These are phyloP conservation scores for Geranium brycei DNA, from an alignment of 345 rosid species.

Conservation along the genomic window DNA sequence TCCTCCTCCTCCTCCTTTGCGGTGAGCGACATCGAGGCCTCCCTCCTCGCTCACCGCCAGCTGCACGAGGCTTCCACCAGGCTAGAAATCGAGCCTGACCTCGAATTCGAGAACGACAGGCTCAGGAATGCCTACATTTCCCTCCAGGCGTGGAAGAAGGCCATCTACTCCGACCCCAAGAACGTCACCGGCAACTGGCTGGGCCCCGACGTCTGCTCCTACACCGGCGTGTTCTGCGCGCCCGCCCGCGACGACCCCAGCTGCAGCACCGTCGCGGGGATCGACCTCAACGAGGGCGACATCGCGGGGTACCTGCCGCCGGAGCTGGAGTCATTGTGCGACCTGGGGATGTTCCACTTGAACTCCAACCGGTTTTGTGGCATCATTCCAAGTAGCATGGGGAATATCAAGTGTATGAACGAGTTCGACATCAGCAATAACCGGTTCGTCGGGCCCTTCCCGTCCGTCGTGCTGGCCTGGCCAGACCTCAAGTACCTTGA, in stretches of 20 bases:
- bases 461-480: conserved; percentile 42
- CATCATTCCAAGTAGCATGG: conserved; percentile 44
- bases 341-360: conserved; percentile 49
- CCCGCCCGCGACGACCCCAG: conserved; percentile 46
- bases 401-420: conserved; percentile 35
- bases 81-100: conserved; percentile 19
- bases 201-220: conserved; percentile 50
- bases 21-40: conserved; percentile 37
- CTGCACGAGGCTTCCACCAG: conserved; percentile 32
- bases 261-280: conserved; percentile 41
- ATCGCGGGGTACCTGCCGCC: conserved; percentile 66
- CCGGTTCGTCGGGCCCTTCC: conserved; percentile 69
- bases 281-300: conserved; percentile 69
- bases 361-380: conserved; percentile 80
- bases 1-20: conserved; percentile 25
- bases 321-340: conserved; percentile 54
- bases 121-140: conserved; percentile 50
- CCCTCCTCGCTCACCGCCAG: conserved; percentile 51
- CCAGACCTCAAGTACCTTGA: conserved; percentile 41
- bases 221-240: conserved; percentile 64
- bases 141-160: conserved; percentile 69
- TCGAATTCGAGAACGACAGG: conserved; percentile 41
- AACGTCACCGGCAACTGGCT: conserved; percentile 65
- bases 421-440: conserved; percentile 87
- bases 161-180: conserved; percentile 58